These are phyloP conservation scores for Pseudogymnoascus sp. DNA, from an alignment of 2,329 filamentous ascomycete genomes.

Conservation along the genomic window DNA sequence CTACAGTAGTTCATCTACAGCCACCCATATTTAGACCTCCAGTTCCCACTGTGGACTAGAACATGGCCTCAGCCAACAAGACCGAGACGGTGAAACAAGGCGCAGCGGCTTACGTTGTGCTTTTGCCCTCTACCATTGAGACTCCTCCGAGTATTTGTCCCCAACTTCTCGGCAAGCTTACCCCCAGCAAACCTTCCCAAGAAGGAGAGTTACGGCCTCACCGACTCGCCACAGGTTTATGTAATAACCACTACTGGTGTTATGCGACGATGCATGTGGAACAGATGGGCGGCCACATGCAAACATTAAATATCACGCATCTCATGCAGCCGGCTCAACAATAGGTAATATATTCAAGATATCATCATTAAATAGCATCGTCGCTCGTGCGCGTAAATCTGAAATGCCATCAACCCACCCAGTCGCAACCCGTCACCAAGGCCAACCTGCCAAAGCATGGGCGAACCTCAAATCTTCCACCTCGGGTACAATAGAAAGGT, in stretches of 20 bases:
- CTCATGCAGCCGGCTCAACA: not conserved
- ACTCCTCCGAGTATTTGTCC: not conserved
- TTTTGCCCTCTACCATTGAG: not conserved
- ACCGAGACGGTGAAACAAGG: not conserved
- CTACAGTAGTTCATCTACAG: not conserved
- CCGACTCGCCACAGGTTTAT: not conserved
- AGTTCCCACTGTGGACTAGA: not conserved
- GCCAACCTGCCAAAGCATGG: slow-evolving; percentile 7
- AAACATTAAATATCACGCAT: not conserved
- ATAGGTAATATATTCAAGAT: not conserved
- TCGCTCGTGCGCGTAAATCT: not conserved
- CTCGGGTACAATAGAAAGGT: not conserved
- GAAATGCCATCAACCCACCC: not conserved
- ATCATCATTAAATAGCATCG: slow-evolving; percentile 1
- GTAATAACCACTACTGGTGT: not conserved
- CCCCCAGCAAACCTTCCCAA: not conserved
- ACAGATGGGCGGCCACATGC: not conserved
- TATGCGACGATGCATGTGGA: not conserved
- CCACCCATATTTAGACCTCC: not conserved
- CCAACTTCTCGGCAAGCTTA: not conserved
- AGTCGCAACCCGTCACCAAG: slow-evolving; percentile 10
- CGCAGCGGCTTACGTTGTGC: not conserved
- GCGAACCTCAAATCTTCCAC: not conserved
- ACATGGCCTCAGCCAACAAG: not conserved
- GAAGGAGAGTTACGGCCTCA: not conserved